These are phyloP conservation scores for Tolypocladium sp. DNA, from an alignment of 2,329 filamentous ascomycete genomes.

Conservation along the genomic window DNA sequence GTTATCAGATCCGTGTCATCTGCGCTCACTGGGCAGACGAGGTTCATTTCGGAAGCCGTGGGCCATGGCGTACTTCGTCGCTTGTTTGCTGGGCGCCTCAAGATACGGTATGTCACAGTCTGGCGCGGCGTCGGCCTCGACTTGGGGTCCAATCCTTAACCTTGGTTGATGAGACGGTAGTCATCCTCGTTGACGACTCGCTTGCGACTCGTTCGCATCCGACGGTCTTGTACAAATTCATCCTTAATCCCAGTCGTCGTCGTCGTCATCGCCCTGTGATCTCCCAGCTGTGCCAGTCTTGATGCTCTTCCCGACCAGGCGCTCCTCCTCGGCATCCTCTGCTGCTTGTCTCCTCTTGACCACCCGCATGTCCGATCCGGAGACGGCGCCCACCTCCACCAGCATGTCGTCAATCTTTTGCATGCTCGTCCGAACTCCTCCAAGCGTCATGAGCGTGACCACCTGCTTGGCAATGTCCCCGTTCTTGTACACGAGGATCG, in stretches of 20 bases:
- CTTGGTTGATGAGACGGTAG: not conserved
- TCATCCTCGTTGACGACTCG: not conserved
- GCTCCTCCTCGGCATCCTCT: conserved; percentile 52
- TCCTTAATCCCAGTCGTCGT: conserved; percentile 55
- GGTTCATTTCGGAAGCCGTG: not conserved
- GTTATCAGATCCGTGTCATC: not conserved
- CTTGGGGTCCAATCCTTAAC: not conserved
- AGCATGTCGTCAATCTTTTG: conserved; percentile 73
- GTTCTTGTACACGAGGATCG: conserved; percentile 84
- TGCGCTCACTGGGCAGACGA: not conserved
- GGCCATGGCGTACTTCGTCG: not conserved
- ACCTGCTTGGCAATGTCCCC: conserved; percentile 87
- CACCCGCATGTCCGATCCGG: conserved; percentile 69
- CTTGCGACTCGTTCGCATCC: not conserved
- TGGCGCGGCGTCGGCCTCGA: not conserved
- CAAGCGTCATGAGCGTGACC: conserved; percentile 76
- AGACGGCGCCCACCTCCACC: conserved; percentile 72
- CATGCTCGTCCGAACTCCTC: conserved; percentile 62
- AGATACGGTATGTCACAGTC: not conserved
- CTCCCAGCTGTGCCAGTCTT: conserved; percentile 39
- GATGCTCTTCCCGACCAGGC: conserved; percentile 38
- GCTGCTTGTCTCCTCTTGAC: conserved; percentile 50
- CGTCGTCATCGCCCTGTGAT: conserved; percentile 35
- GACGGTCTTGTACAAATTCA: not conserved
- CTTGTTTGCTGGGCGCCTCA: not conserved